These are phyloP conservation scores for Yamadazyma friedrichii DNA, from an alignment of 1,139 yeast genomes.

Conservation along the genomic window DNA sequence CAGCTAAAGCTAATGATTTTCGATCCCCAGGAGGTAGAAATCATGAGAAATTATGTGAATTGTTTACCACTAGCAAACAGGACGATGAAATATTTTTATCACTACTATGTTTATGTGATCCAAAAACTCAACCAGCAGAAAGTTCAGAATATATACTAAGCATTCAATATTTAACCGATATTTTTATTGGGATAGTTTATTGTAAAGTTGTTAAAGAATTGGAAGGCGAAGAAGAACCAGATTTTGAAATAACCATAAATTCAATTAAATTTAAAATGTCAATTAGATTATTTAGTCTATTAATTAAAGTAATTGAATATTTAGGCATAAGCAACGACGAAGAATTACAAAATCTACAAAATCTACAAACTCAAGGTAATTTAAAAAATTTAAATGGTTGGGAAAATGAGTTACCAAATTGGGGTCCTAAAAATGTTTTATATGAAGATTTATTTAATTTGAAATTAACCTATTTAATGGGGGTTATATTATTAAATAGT, in stretches of 20 bases:
- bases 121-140: constrained; percentile 67
- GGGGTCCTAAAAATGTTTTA: constrained; percentile 53
- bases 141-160: constrained; percentile 53
- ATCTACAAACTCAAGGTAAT: neutral
- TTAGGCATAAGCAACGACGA: neutral
- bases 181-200: constrained; percentile 38
- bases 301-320: constrained; percentile 6
- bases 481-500: constrained; percentile 49
- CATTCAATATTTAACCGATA: constrained; percentile 51
- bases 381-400: constrained; percentile 19
- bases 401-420: constrained; percentile 39
- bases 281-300: constrained; percentile 8
- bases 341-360: neutral
- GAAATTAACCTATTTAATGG: constrained; percentile 26
- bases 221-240: neutral
- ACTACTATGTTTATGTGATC: constrained; percentile 55
- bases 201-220: neutral
- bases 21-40: constrained; percentile 9
- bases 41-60: constrained; percentile 14
- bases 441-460: constrained; percentile 27
- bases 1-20: constrained; percentile 6
- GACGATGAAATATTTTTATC: constrained; percentile 20
- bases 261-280: constrained; percentile 11
- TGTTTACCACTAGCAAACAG: constrained; percentile 1
- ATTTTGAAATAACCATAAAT: constrained; percentile 1